These are phyloP conservation scores for Sphagnum tenellum DNA, from an alignment of 225 moss, liverwort and hornwort species.

Conservation along the genomic window DNA sequence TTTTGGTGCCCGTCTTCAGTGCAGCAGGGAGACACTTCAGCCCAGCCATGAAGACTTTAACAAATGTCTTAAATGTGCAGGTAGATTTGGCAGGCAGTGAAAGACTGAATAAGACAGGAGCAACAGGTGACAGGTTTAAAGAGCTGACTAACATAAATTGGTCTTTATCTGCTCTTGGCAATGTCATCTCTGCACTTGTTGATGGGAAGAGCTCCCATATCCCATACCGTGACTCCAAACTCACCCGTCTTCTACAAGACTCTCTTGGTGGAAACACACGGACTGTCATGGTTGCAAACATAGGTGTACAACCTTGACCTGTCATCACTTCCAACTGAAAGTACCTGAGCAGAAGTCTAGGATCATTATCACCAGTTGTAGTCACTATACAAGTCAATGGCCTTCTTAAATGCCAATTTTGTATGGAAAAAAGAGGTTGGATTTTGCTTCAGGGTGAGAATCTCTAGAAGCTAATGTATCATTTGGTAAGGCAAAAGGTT, in stretches of 20 bases:
- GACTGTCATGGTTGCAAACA: conserved; percentile 94
- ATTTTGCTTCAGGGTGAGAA: too few species aligned
- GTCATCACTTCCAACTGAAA: neutral
- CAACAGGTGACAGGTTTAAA: conserved; percentile 90
- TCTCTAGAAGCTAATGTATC: too few species aligned
- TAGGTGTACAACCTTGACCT: conserved; percentile 22
- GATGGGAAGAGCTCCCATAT: conserved; percentile 87
- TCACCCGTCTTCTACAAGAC: conserved; percentile 89
- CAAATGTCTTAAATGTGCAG: conserved; percentile 18
- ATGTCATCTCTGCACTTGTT: conserved; percentile 92
- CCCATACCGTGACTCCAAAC: conserved; percentile 94
- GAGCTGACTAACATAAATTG: conserved; percentile 98
- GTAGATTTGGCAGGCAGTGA: conserved; percentile 98
- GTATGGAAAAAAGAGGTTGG: too few species aligned
- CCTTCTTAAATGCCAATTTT: too few species aligned
- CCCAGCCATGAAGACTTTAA: neutral
- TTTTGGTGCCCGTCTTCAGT: neutral
- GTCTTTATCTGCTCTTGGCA: conserved; percentile 93
- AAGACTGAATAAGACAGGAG: conserved; percentile 96
- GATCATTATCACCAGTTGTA: too few species aligned
- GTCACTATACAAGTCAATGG: too few species aligned
- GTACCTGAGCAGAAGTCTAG: too few species aligned
- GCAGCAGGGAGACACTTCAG: too few species aligned
- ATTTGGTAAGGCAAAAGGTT: too few species aligned
- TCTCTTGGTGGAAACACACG: conserved; percentile 93